Conservation (phyloP, 2,329 filamentous ascomycete species). For the Fusarium solani-melongenae region DNA sequence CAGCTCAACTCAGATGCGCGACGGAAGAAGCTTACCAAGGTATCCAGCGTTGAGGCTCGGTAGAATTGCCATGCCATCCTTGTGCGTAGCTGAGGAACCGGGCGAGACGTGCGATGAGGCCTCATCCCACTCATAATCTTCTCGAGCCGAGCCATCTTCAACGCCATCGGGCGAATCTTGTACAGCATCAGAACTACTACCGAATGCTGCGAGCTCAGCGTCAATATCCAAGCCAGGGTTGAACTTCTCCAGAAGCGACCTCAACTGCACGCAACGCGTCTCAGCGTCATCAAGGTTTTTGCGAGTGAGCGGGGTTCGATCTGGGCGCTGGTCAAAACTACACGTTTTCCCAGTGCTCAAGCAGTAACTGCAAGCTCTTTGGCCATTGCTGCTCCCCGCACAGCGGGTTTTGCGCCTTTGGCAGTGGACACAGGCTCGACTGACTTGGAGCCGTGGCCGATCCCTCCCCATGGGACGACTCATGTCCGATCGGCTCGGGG, state of each 20-base stretch:
- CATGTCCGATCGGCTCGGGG: neutral
- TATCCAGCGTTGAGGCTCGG: constrained; percentile 39
- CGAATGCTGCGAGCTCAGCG: constrained; percentile 6
- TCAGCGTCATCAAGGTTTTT: constrained; percentile 50
- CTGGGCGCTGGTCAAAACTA: constrained; percentile 47
- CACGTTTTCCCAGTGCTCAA: constrained; percentile 44
- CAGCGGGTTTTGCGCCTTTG: constrained; percentile 41
- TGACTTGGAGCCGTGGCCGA: neutral
- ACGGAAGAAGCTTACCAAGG: constrained; percentile 24
- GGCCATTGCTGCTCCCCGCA: constrained; percentile 15
- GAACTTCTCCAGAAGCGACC: constrained; percentile 41
- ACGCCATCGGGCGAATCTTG: neutral
- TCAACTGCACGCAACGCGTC: constrained; percentile 40
- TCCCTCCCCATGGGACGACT: neutral
- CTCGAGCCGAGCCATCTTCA: constrained; percentile 3
- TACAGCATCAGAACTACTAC: neutral
- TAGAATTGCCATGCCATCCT: constrained; percentile 42
- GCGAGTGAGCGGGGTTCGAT: constrained; percentile 50
- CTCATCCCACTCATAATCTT: constrained; percentile 38
- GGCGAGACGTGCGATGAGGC: constrained; percentile 2
- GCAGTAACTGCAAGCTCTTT: constrained; percentile 44
- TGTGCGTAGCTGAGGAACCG: neutral
- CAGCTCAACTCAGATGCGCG: neutral
- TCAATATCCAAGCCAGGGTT: constrained; percentile 45
- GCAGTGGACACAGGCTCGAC: constrained; percentile 31